Conservation (phyloP, 257 asterid species). For the Capsicum chinense region DNA sequence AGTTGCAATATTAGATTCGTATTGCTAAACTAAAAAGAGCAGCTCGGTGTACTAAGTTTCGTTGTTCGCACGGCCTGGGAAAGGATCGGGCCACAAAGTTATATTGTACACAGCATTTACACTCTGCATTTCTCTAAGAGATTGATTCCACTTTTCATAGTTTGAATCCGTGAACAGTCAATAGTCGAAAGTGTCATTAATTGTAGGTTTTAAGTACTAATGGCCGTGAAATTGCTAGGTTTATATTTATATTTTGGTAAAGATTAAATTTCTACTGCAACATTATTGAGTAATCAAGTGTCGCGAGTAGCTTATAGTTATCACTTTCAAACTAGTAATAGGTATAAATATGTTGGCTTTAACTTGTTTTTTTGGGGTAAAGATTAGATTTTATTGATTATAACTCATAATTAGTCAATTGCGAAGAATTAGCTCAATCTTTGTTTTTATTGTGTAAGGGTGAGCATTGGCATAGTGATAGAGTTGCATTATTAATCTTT, state of each 20-base stretch:
- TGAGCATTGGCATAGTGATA: neutral
- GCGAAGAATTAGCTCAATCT: neutral
- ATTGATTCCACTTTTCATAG: too few relatives aligned
- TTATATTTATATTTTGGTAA: slow-evolving; percentile 5
- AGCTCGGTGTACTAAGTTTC: too few relatives aligned
- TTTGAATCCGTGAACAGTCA: too few relatives aligned
- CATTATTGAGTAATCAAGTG: neutral
- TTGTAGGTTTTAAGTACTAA: neutral
- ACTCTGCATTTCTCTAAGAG: too few relatives aligned
- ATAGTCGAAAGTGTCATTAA: neutral
- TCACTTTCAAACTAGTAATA: too few relatives aligned
- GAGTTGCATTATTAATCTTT: neutral
- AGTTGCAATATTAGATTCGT: neutral
- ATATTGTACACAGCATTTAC: too few relatives aligned
- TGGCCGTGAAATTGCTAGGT: neutral
- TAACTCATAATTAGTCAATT: too few relatives aligned
- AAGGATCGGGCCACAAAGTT: too few relatives aligned
- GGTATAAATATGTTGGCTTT: neutral
- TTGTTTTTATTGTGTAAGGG: neutral
- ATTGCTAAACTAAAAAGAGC: too few relatives aligned
- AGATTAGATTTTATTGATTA: too few relatives aligned
- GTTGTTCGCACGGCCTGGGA: too few relatives aligned
- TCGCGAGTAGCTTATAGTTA: neutral
- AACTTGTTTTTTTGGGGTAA: too few relatives aligned
- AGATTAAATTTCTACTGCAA: slow-evolving; percentile 21